phyloP scores from a whole-genome alignment of 768 basidiomycete genomes.

The Suillus subaureus region DNA sequence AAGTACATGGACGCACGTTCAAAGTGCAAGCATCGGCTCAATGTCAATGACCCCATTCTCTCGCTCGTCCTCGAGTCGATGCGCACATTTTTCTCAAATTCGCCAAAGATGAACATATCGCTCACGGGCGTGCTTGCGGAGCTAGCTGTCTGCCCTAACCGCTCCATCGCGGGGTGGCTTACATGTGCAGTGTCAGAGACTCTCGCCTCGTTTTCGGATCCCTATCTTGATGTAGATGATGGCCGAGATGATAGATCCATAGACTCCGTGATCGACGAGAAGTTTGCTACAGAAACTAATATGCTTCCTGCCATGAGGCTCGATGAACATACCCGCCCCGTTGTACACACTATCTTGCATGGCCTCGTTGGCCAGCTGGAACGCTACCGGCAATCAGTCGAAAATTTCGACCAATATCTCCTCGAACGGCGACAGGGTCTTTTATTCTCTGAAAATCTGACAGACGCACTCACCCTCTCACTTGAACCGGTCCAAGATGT shows the following conservation, averaged over 20 bases:
- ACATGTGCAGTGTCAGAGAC: constrained; percentile 60
- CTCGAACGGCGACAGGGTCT: constrained; percentile 86
- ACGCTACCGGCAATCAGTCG: constrained; percentile 71
- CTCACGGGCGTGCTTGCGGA: constrained; percentile 82
- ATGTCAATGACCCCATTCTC: constrained; percentile 76
- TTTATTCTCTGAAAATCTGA: constrained; percentile 88
- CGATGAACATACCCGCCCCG: constrained; percentile 73
- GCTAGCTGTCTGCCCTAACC: constrained; percentile 82
- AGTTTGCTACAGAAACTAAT: constrained; percentile 57
- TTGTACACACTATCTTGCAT: constrained; percentile 80
- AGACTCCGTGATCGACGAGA: constrained; percentile 73
- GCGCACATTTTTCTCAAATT: constrained; percentile 80
- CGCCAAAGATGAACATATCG: constrained; percentile 85
- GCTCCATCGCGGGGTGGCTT: constrained; percentile 88
- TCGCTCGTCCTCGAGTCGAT: constrained; percentile 70
- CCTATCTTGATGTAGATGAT: constrained; percentile 35
- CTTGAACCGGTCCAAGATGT: constrained; percentile 52
- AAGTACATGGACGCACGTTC: constrained; percentile 38
- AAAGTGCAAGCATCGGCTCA: constrained; percentile 71
- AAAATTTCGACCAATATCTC: constrained; percentile 83
- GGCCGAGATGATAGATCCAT: constrained; percentile 82
- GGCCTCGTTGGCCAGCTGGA: constrained; percentile 82
- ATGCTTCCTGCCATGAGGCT: constrained; percentile 66
- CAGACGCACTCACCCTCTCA: constrained; percentile 79
- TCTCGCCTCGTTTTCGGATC: neutral